Conservation (phyloP, 1,284 basidiomycete genomes). For the Meripilus lineatus region DNA sequence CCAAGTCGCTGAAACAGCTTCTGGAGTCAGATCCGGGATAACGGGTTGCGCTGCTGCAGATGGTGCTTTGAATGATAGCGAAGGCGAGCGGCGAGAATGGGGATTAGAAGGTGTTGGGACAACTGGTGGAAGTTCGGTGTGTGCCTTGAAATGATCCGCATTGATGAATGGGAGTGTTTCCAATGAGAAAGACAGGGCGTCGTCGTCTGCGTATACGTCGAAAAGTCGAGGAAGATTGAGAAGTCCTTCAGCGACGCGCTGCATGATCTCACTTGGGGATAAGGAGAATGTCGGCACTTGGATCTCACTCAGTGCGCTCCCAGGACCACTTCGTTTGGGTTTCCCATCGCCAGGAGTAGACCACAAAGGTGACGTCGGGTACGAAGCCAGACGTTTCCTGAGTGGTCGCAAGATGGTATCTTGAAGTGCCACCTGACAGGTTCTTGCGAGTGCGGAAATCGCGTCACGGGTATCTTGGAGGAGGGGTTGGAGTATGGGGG, state of each 20-base stretch:
- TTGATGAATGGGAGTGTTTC: constrained; percentile 75
- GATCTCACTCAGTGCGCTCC: constrained; percentile 51
- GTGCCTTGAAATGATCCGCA: constrained; percentile 45
- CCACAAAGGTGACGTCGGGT: constrained; percentile 73
- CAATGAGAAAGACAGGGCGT: constrained; percentile 86
- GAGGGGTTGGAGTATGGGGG: constrained; percentile 28
- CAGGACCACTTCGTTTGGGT: constrained; percentile 31
- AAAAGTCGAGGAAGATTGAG: constrained; percentile 92
- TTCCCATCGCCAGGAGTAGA: constrained; percentile 43
- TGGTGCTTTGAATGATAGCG: constrained; percentile 29
- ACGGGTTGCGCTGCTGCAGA: constrained; percentile 24
- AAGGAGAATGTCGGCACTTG: constrained; percentile 91
- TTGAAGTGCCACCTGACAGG: constrained; percentile 77
- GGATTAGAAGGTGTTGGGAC: constrained; percentile 27
- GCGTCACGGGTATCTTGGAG: constrained; percentile 56
- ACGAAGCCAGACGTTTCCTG: constrained; percentile 68
- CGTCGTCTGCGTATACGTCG: constrained; percentile 91
- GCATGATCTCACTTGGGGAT: constrained; percentile 85
- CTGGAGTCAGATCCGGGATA: constrained; percentile 46
- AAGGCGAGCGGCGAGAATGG: constrained; percentile 30
- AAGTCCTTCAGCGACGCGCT: constrained; percentile 87
- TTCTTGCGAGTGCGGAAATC: constrained; percentile 62
- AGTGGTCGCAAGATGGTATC: constrained; percentile 83
- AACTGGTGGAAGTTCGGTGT: constrained; percentile 33
- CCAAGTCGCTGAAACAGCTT: constrained; percentile 85